phyloP scores from a whole-genome alignment of 257 asterid genomes.

The Solanum ahanhuiri region DNA sequence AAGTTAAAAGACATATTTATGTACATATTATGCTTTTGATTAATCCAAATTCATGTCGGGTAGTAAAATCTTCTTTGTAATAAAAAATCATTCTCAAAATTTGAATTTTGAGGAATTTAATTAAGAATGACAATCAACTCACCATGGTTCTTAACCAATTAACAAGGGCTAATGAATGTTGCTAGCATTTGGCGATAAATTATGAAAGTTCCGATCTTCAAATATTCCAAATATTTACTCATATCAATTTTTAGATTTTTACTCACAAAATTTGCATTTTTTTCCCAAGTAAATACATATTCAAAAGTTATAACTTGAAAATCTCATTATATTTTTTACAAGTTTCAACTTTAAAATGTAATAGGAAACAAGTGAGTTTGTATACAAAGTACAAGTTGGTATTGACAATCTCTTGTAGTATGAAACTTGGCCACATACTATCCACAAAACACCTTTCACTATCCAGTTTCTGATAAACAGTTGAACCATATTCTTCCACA shows the following conservation, averaged over 20 bases:
- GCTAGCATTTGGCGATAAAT: neutral
- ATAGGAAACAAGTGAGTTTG: too few species aligned
- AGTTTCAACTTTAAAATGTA: too few species aligned
- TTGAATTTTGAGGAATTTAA: neutral
- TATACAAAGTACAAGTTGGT: neutral
- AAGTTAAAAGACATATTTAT: too few species aligned
- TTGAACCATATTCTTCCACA: neutral
- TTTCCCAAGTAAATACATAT: neutral
- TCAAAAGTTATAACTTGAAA: too few species aligned
- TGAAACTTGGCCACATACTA: constrained; percentile 19
- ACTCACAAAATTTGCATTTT: too few species aligned
- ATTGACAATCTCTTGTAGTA: neutral
- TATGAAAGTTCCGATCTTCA: neutral
- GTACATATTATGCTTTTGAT: too few species aligned
- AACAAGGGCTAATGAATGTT: neutral
- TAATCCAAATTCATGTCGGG: too few species aligned
- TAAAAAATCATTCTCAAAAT: neutral
- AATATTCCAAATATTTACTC: too few species aligned
- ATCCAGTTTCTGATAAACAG: neutral
- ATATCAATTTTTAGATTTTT: too few species aligned
- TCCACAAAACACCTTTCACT: constrained; percentile 19
- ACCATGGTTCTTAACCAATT: neutral
- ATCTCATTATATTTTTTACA: too few species aligned
- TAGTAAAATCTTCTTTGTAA: too few species aligned
- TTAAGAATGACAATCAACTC: neutral